phyloP scores from a whole-genome alignment of 169 alveolate species.

The Plasmodium cynomolgi region DNA sequence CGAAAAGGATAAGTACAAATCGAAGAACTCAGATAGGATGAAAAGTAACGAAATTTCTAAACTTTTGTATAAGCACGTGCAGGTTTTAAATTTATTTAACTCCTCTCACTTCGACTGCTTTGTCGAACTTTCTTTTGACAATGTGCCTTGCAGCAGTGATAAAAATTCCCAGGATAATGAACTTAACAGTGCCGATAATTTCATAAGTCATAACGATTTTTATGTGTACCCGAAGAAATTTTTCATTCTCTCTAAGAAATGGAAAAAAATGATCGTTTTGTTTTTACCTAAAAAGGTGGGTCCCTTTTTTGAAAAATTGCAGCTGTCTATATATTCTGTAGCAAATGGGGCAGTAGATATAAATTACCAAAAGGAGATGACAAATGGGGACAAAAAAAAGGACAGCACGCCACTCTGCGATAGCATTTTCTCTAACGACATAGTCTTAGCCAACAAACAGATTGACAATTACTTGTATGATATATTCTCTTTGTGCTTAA shows the following conservation, averaged over 20 bases:
- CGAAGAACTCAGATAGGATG: not conserved
- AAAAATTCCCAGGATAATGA: not conserved
- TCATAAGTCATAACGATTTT: slow-evolving; percentile 41
- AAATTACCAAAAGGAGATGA: not conserved
- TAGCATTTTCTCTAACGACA: not conserved
- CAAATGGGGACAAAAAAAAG: not conserved
- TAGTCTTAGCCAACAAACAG: slow-evolving; percentile 20
- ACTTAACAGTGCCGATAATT: slow-evolving; percentile 1
- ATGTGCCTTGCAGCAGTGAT: not conserved
- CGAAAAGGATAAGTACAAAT: not conserved
- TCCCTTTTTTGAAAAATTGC: slow-evolving; percentile 21
- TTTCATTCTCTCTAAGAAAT: slow-evolving; percentile 38
- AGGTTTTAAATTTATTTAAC: slow-evolving; percentile 49
- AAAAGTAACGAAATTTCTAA: slow-evolving; percentile 22
- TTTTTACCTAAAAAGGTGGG: slow-evolving; percentile 34
- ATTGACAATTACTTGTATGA: slow-evolving; percentile 21
- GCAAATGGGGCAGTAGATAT: not conserved
- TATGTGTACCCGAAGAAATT: slow-evolving; percentile 55
- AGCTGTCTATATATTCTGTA: slow-evolving; percentile 26
- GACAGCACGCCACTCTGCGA: not conserved
- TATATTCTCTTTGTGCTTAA: slow-evolving; percentile 25
- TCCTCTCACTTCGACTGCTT: slow-evolving; percentile 43
- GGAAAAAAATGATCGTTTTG: slow-evolving; percentile 45
- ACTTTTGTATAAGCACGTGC: slow-evolving; percentile 46
- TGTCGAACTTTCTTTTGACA: slow-evolving; percentile 61